A percentile compares a stretch with the other conserved stretches of the same genome.
phyloP scores from a whole-genome alignment of 495 filamentous ascomycete species.

The Daldinia concentrica region DNA sequence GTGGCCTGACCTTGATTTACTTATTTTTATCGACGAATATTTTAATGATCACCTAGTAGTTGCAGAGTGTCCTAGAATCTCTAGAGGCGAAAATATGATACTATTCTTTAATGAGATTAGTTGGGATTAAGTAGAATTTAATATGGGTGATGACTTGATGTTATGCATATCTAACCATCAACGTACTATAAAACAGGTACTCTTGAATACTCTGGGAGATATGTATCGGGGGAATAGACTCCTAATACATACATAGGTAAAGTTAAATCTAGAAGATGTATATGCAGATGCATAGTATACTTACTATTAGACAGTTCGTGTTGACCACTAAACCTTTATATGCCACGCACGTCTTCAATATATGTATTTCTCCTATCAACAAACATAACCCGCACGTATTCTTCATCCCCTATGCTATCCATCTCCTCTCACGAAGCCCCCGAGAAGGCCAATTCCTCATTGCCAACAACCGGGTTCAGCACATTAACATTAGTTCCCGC shows the following conservation, averaged over 20 bases:
- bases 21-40: neutral
- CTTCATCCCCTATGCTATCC: neutral
- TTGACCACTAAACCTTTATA: neutral
- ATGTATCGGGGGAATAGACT: neutral
- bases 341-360: neutral
- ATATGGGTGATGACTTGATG: neutral
- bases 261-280: neutral
- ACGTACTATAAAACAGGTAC: neutral
- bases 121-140: neutral
- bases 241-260: neutral
- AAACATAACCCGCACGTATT: conserved; percentile 1
- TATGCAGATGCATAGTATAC: neutral
- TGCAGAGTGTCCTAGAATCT: neutral
- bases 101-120: neutral
- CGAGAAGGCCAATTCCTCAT: conserved; percentile 53
- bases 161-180: neutral
- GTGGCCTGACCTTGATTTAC: neutral
- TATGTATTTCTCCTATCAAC: neutral
- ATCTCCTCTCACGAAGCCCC: conserved; percentile 28
- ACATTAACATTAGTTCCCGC: conserved; percentile 56
- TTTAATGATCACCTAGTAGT: neutral
- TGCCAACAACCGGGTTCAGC: conserved; percentile 54
- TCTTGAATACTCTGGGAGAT: neutral
- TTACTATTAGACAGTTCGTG: neutral
- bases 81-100: neutral